phyloP scores from a whole-genome alignment of 345 rosid species.

The Arabidopsis suecica region DNA sequence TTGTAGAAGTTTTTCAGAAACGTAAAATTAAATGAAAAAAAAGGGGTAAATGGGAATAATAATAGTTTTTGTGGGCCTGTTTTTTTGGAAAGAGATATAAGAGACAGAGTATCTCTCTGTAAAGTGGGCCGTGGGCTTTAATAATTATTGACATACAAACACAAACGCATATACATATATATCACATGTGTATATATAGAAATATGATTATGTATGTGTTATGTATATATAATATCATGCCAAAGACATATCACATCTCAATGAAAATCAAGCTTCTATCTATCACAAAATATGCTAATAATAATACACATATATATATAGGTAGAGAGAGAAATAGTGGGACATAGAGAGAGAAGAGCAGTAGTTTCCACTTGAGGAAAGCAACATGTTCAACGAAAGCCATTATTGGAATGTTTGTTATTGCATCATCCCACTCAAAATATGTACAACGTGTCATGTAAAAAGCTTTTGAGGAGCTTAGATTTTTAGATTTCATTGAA shows the following conservation, averaged over 20 bases:
- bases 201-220: slow-evolving; percentile 10
- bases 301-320: not conserved
- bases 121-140: slow-evolving; percentile 55
- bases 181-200: not conserved
- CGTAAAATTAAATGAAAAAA: not conserved
- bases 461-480: slow-evolving; percentile 11
- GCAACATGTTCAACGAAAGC: slow-evolving; percentile 43
- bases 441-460: slow-evolving; percentile 37
- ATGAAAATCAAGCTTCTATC: slow-evolving; percentile 30
- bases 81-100: slow-evolving; percentile 24
- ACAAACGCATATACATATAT: slow-evolving; percentile 1
- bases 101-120: slow-evolving; percentile 32
- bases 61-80: slow-evolving; percentile 43
- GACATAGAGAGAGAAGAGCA: slow-evolving; percentile 41
- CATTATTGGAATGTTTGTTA: slow-evolving; percentile 65
- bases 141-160: slow-evolving; percentile 28
- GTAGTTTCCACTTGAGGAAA: slow-evolving; percentile 60
- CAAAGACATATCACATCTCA: slow-evolving; percentile 32
- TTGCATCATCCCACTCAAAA: slow-evolving; percentile 35
- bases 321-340: slow-evolving; percentile 17
- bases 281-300: not conserved
- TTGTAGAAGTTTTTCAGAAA: not conserved
- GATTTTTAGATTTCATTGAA: slow-evolving; percentile 5
- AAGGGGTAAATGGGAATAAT: slow-evolving; percentile 29
- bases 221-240: not conserved